These are phyloP conservation scores for Bathelium albidoporum DNA, from an alignment of 495 filamentous ascomycete species.

Conservation along the genomic window DNA sequence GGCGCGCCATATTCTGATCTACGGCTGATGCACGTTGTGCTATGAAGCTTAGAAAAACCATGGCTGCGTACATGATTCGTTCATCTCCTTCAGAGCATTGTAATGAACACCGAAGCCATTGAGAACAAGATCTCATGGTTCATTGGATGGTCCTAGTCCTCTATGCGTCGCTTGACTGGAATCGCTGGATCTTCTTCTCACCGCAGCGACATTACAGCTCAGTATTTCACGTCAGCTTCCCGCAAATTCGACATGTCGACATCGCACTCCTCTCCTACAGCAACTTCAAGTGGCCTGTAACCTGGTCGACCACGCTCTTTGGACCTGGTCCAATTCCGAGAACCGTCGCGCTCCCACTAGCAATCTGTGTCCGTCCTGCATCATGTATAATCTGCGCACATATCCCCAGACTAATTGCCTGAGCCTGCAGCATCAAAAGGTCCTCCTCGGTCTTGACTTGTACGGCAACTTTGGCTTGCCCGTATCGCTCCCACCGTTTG, in stretches of 20 bases:
- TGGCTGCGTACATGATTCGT: conserved; percentile 5
- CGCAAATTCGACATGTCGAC: no score
- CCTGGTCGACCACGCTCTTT: conserved; percentile 71
- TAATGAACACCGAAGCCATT: no score
- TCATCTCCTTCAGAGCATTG: no score
- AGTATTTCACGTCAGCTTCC: background rate
- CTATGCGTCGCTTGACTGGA: no score
- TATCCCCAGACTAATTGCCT: conserved; percentile 72
- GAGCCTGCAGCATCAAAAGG: conserved; percentile 61
- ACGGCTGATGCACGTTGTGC: conserved; percentile 2
- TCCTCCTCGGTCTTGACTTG: conserved; percentile 78
- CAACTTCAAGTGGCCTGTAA: conserved; percentile 83
- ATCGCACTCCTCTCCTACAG: no score
- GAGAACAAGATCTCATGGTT: background rate
- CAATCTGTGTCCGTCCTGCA: conserved; percentile 96
- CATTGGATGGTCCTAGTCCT: background rate
- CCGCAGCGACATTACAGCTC: background rate
- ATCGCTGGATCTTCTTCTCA: no score
- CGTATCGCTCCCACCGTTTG: conserved; percentile 67
- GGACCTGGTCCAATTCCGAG: conserved; percentile 82
- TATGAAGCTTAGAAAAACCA: conserved; percentile 4
- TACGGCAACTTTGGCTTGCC: conserved; percentile 87
- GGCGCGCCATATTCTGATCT: conserved; percentile 60
- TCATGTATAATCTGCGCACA: conserved; percentile 84
- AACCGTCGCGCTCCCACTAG: conserved; percentile 80